Conservation (phyloP, 257 asterid species). For the Rhazya stricta region DNA sequence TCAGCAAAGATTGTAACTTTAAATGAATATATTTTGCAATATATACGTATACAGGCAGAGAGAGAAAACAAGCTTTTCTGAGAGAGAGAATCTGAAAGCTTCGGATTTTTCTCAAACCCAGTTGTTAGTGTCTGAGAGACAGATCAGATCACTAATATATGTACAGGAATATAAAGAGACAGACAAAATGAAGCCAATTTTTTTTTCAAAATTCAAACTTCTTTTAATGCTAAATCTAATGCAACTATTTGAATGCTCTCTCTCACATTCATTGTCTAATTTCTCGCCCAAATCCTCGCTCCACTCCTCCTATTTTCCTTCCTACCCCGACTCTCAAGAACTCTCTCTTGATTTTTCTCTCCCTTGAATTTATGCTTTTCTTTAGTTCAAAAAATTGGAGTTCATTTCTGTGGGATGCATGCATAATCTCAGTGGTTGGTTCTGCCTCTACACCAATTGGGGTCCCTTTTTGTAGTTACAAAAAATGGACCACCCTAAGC, state of each 20-base stretch:
- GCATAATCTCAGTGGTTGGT: neutral
- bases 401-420: neutral
- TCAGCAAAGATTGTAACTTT: conserved; percentile 37
- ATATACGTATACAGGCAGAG: conserved; percentile 2
- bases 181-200: neutral
- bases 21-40: conserved; percentile 8
- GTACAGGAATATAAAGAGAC: conserved; percentile 10
- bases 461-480: neutral
- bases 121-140: conserved; percentile 48
- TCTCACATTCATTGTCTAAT: conserved; percentile 36
- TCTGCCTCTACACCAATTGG: neutral
- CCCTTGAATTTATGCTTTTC: conserved; percentile 6
- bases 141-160: conserved; percentile 44
- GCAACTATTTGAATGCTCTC: conserved; percentile 41
- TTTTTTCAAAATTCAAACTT: conserved; percentile 20
- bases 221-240: conserved; percentile 50
- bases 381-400: conserved; percentile 7
- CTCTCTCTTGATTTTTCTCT: conserved; percentile 16
- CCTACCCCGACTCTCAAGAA: conserved; percentile 37
- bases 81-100: conserved; percentile 37
- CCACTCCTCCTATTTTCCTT: conserved; percentile 25
- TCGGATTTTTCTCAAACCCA: conserved; percentile 50
- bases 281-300: conserved; percentile 38
- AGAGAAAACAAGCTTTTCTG: neutral
- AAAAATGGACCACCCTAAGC: conserved; percentile 14